These are phyloP conservation scores for Triticum dicoccoides DNA, from an alignment of 176 grass and related monocot species.

Conservation along the genomic window DNA sequence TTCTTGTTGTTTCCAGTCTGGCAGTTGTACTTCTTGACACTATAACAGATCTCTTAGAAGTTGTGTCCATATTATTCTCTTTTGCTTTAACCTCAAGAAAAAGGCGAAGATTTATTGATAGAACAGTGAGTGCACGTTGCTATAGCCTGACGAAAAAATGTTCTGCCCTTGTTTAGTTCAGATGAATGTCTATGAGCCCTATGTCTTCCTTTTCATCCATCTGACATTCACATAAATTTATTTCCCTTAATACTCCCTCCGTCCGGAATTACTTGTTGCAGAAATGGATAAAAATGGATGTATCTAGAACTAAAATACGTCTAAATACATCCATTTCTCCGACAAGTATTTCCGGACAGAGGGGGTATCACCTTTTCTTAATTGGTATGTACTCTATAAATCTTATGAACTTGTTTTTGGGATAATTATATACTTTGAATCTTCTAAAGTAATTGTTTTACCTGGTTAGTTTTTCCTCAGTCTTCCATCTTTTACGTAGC, in stretches of 20 bases:
- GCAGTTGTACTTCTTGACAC: constrained; percentile 25
- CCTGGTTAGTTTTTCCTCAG: neutral
- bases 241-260: neutral
- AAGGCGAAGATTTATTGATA: neutral
- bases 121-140: neutral
- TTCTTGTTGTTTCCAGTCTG: constrained; percentile 34
- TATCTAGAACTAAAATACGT: no score
- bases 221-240: neutral
- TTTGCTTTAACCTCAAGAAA: constrained; percentile 1
- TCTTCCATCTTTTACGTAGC: neutral
- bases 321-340: no score
- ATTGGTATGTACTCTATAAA: neutral
- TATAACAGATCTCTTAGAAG: neutral
- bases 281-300: no score
- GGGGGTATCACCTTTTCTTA: neutral
- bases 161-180: neutral
- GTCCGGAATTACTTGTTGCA: no score
- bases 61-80: neutral
- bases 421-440: neutral
- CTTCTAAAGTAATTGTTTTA: neutral
- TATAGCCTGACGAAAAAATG: neutral
- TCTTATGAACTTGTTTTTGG: neutral
- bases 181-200: neutral
- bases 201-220: neutral
- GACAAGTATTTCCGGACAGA: no score